Percentiles rank a stretch among this genome's conserved stretches.
Conservation (phyloP, 1,284 basidiomycete species). For the Erythrobasidium hasegawianum region DNA sequence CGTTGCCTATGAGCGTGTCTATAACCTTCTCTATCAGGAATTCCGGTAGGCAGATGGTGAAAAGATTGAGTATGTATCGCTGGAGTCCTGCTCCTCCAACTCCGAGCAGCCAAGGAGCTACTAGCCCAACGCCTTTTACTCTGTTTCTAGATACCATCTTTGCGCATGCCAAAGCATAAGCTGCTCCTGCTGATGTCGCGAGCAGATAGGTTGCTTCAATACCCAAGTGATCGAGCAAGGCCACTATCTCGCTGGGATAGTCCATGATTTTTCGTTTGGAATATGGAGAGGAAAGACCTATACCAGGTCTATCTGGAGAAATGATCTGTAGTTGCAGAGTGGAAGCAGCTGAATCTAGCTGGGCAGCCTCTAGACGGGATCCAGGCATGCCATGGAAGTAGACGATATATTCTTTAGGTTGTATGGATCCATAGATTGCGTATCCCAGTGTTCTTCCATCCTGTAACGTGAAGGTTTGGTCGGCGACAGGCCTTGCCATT, state of each 20-base stretch:
- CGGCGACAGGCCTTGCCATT: no score
- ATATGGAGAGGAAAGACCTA: constrained; percentile 18
- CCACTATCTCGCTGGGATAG: constrained; percentile 8
- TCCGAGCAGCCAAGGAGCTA: constrained; percentile 6
- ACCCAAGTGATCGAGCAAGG: constrained; percentile 7
- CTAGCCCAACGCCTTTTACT: constrained; percentile 8
- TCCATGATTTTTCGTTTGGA: not conserved
- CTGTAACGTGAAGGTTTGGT: not conserved
- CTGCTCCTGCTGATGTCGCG: constrained; percentile 20
- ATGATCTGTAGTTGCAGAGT: not conserved
- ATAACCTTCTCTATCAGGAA: not conserved
- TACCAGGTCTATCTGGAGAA: constrained; percentile 14
- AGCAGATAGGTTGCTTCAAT: constrained; percentile 1
- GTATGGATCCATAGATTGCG: constrained; percentile 10
- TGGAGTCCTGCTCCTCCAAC: not conserved
- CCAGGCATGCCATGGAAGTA: constrained; percentile 24
- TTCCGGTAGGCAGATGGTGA: not conserved
- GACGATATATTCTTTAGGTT: not conserved
- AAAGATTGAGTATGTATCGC: not conserved
- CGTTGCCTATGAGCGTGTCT: not conserved
- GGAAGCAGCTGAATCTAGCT: not conserved
- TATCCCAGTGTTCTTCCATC: constrained; percentile 16
- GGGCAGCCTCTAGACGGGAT: constrained; percentile 8
- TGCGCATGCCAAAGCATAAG: constrained; percentile 20
- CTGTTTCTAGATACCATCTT: not conserved